Base-by-base conservation (phyloP, 352 stramenopile species). In the Phytophthora brassicae region DNA sequence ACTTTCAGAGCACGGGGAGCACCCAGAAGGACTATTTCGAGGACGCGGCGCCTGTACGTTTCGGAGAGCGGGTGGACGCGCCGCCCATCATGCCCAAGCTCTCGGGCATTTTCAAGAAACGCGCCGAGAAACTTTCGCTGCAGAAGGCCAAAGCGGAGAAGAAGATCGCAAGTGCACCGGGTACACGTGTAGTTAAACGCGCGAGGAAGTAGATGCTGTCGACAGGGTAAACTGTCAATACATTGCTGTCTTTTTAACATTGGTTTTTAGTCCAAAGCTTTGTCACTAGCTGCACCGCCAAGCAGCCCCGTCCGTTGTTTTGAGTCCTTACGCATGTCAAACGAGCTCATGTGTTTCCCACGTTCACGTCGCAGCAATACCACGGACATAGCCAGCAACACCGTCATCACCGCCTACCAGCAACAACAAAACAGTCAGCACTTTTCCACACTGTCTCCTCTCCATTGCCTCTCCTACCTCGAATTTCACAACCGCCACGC, bases 21-120 rank as follows among this genome's bases (percentile, higher is more conserved):
- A 81, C 70, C 3, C 89, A 89, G 62, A 84, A 85, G 50, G 85
- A 94, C 60, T 87, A 72, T 36, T 94, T 94, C 41, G 78, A 85
- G 26, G 71, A 80, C 29, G 56, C 56, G 2, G 83, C 88, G 43
- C 70, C 72, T 12, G 83, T 92, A 46, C 68, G 66, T 26, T 94
- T 94, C 57, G 83, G 83, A 2, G 85, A 94, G 13, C 80, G 85
- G 16, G 83, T 91, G 39, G 85, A 94, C 55, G 85, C 83, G n/a
- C 85, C 85, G 8, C 85, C 85, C 3, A 84, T 92, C 52, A 68
- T 94, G 69, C 85, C 85, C 12, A 91, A 92, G 68, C 81, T 92
- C 42, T 81, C 75, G 49, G 84, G 84, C 35, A 89, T 89, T 29
- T 90, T 94, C 55, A 83, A 90, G 56, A 91, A 91, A 54, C 80